phyloP scores from a whole-genome alignment of 192 early-diverging fungal genomes.

The Coemansia sp. region DNA sequence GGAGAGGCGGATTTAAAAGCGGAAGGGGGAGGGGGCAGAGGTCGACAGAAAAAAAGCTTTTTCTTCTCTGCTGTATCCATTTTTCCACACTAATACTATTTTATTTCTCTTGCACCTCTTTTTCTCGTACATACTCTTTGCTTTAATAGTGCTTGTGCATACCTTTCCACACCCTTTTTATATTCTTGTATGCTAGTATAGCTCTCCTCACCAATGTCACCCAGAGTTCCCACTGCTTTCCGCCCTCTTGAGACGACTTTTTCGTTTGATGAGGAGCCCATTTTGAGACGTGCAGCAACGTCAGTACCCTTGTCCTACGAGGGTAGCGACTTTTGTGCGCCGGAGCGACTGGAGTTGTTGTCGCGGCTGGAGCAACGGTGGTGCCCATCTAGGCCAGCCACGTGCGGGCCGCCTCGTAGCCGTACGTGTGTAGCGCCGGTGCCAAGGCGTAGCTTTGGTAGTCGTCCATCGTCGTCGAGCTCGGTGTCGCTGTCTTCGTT shows the following conservation, averaged over 20 bases:
- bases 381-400: slow-evolving; percentile 24
- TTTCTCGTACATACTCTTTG: slow-evolving; percentile 9
- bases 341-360: slow-evolving; percentile 37
- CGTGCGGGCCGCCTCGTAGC: slow-evolving; percentile 14
- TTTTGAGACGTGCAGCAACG: slow-evolving; percentile 36
- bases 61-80: slow-evolving; percentile 10
- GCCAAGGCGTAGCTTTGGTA: slow-evolving; percentile 20
- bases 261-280: slow-evolving; percentile 16
- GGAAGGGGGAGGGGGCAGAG: slow-evolving; percentile 9
- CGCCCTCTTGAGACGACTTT: slow-evolving; percentile 46
- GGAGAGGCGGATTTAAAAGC: background rate
- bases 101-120: slow-evolving; percentile 3
- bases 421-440: slow-evolving; percentile 36
- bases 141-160: slow-evolving; percentile 16
- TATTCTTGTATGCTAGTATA: slow-evolving; percentile 15
- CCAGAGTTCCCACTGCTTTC: slow-evolving; percentile 50
- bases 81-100: background rate
- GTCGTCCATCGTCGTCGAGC: slow-evolving; percentile 24
- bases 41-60: slow-evolving; percentile 10
- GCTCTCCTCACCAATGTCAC: slow-evolving; percentile 15
- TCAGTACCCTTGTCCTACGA: slow-evolving; percentile 23
- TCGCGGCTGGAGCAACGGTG: slow-evolving; percentile 48
- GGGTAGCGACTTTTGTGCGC: slow-evolving; percentile 17
- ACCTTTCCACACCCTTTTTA: background rate
- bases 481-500: slow-evolving; percentile 15